These are phyloP conservation scores for Solanum hybrid DNA, from an alignment of 305 asterid species.

Conservation along the genomic window DNA sequence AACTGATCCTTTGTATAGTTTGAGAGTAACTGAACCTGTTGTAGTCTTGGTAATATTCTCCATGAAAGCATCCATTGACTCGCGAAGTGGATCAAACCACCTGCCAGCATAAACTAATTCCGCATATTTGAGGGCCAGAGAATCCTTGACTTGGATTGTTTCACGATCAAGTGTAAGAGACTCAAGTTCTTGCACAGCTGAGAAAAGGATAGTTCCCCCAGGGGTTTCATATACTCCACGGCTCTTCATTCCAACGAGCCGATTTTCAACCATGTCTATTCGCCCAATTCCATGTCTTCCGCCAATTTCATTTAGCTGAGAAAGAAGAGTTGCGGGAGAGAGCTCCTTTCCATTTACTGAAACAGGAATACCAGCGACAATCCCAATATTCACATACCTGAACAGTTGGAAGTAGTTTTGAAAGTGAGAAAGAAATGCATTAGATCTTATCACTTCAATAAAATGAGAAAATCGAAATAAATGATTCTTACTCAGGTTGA, in stretches of 20 bases:
- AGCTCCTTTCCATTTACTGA: conserved; percentile 63
- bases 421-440: not conserved
- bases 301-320: conserved; percentile 66
- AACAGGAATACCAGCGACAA: conserved; percentile 65
- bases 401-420: not conserved
- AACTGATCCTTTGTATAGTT: conserved; percentile 76
- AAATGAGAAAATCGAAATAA: not conserved
- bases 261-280: conserved; percentile 81
- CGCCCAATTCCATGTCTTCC: conserved; percentile 86
- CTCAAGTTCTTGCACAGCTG: conserved; percentile 84
- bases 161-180: conserved; percentile 92
- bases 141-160: conserved; percentile 69
- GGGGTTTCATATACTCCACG: conserved; percentile 97
- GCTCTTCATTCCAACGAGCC: conserved; percentile 93
- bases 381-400: conserved; percentile 71
- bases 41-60: conserved; percentile 76
- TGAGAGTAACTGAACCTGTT: conserved; percentile 66
- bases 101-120: conserved; percentile 84
- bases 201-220: conserved; percentile 77
- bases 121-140: conserved; percentile 76
- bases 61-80: conserved; percentile 89
- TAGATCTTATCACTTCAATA: not conserved
- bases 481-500: conserved; percentile 63
- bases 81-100: conserved; percentile 91
- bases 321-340: conserved; percentile 74